Evolutionary conservation across 2,329 filamentous ascomycete species (phyloP).

Genomic region (Fusarium siculi): DNA sequence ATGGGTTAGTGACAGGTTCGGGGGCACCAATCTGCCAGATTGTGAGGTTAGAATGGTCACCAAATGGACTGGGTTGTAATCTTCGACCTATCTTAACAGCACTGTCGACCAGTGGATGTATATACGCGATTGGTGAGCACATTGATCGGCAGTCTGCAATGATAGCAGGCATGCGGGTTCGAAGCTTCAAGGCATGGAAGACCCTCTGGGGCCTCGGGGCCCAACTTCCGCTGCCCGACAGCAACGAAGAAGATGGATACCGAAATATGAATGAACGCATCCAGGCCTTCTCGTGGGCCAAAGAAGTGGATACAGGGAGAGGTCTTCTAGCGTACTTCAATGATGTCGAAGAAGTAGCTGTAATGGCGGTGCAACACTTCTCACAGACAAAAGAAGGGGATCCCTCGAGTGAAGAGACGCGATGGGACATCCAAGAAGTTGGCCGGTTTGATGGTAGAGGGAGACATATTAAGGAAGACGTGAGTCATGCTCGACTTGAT

Average conservation of each 20-base stretch:
- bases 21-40: constrained; percentile 66
- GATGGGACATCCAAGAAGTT: constrained; percentile 64
- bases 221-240: constrained; percentile 59
- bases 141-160: constrained; percentile 45
- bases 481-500: constrained; percentile 4
- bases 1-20: constrained; percentile 57
- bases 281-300: constrained; percentile 64
- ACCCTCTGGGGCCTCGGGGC: constrained; percentile 67
- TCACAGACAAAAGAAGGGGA: constrained; percentile 34
- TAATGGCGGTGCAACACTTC: constrained; percentile 61
- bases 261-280: constrained; percentile 58
- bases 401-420: constrained; percentile 41
- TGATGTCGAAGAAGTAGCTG: constrained; percentile 60
- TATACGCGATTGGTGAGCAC: constrained; percentile 64
- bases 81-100: constrained; percentile 62
- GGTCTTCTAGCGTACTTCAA: constrained; percentile 64
- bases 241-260: constrained; percentile 45
- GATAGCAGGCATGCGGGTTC: constrained; percentile 48
- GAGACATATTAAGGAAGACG: constrained; percentile 53
- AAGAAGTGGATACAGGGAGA: constrained; percentile 52
- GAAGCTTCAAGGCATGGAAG: constrained; percentile 61
- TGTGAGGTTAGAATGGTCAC: constrained; percentile 67
- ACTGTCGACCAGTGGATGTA: constrained; percentile 60
- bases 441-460: constrained; percentile 60
- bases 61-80: constrained; percentile 65